Conservation (phyloP, 1,284 basidiomycete species). For the Irpex sp. region DNA sequence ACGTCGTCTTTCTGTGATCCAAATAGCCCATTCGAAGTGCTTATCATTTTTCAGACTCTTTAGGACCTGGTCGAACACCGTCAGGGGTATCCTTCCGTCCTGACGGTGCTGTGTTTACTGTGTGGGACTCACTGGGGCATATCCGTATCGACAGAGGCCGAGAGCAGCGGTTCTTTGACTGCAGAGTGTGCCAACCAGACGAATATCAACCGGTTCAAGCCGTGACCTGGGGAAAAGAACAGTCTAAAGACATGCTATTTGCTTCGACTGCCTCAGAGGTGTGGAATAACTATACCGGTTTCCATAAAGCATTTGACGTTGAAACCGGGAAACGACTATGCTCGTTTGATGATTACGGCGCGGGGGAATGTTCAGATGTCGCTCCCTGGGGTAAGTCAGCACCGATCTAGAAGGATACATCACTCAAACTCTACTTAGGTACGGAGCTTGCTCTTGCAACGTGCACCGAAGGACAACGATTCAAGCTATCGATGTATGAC, state of each 20-base stretch:
- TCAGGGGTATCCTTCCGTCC: slow-evolving; percentile 20
- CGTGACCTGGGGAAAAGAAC: slow-evolving; percentile 44
- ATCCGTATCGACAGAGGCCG: neutral
- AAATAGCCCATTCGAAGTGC: no score
- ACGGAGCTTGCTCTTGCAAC: slow-evolving; percentile 10
- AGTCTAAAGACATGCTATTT: slow-evolving; percentile 38
- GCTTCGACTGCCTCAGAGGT: slow-evolving; percentile 48
- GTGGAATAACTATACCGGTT: slow-evolving; percentile 30
- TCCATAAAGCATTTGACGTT: slow-evolving; percentile 51
- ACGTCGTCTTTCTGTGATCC: no score
- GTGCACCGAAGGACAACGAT: neutral
- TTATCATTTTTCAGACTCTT: no score
- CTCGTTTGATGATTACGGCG: slow-evolving; percentile 42
- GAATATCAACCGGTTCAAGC: slow-evolving; percentile 5
- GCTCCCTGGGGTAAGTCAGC: slow-evolving; percentile 37
- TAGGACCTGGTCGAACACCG: slow-evolving; percentile 2
- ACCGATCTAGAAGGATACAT: no score
- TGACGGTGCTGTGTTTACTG: slow-evolving; percentile 11
- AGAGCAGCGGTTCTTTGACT: neutral
- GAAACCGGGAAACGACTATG: slow-evolving; percentile 23
- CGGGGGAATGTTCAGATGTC: slow-evolving; percentile 51
- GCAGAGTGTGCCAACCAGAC: neutral
- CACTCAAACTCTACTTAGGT: slow-evolving; percentile 4
- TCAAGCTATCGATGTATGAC: slow-evolving; percentile 8
- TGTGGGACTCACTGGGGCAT: slow-evolving; percentile 22